Evolutionary conservation across 345 rosid species (phyloP).

Genomic region (Eucalyptus shirleyi): DNA sequence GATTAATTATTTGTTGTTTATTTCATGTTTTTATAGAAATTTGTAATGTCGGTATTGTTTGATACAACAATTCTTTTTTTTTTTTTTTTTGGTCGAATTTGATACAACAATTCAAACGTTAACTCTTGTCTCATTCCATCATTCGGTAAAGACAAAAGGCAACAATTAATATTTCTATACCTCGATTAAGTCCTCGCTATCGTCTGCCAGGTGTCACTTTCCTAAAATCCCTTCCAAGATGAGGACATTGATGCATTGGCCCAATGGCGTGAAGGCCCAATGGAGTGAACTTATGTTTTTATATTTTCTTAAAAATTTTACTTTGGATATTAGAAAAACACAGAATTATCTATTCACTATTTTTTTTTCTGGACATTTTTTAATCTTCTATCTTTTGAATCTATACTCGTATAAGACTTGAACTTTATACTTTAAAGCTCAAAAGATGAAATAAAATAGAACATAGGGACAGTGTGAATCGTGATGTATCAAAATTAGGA

Average conservation of each 20-base stretch:
- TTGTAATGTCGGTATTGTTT: neutral
- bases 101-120: neutral
- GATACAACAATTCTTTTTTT: neutral
- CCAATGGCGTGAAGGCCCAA: neutral
- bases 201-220: neutral
- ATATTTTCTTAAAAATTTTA: neutral
- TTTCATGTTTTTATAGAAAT: neutral
- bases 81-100: no score
- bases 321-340: neutral
- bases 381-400: neutral
- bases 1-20: neutral
- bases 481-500: neutral
- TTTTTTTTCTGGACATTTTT: neutral
- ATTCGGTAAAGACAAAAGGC: neutral
- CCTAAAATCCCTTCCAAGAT: neutral
- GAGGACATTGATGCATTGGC: neutral
- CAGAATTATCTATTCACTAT: neutral
- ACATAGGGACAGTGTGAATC: accelerated
- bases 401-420: neutral
- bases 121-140: neutral
- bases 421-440: neutral
- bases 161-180: neutral
- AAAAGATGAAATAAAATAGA: neutral
- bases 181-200: neutral
- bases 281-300: neutral